Evolutionary conservation across 2,329 filamentous ascomycete species (phyloP).

Genomic region (Pseudogymnoascus sp.): DNA sequence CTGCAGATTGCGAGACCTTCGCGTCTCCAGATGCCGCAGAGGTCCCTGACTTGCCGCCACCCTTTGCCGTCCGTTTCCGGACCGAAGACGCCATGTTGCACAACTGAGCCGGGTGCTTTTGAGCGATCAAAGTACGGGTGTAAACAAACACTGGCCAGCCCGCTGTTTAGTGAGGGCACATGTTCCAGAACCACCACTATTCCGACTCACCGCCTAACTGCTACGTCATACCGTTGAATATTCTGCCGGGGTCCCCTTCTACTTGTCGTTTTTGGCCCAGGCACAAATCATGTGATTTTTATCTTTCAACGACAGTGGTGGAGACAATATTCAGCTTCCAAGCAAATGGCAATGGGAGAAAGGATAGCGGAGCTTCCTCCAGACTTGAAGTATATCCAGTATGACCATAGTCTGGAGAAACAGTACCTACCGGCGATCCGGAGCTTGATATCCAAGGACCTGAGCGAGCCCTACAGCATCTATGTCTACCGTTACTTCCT

Average conservation of each 20-base stretch:
- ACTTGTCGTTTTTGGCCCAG: slow-evolving; percentile 1
- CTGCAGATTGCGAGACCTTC: slow-evolving; percentile 12
- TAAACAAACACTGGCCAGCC: not conserved
- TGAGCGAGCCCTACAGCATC: slow-evolving; percentile 97
- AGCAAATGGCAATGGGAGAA: slow-evolving; percentile 5
- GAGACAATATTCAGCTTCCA: not conserved
- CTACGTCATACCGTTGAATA: not conserved
- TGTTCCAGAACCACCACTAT: not conserved
- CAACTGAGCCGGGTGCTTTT: not conserved
- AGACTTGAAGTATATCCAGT: slow-evolving; percentile 52
- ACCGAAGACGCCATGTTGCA: slow-evolving; percentile 20
- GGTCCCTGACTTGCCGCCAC: not conserved
- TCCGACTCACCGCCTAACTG: slow-evolving; percentile 2
- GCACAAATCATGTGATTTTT: slow-evolving; percentile 7
- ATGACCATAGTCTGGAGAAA: slow-evolving; percentile 51
- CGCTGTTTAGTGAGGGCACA: not conserved
- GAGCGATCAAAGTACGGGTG: not conserved
- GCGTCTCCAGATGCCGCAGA: not conserved
- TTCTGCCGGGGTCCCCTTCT: not conserved
- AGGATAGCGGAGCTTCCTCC: slow-evolving; percentile 14
- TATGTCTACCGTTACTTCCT: slow-evolving; percentile 98
- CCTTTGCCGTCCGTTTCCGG: not conserved
- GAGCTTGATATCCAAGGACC: slow-evolving; percentile 85
- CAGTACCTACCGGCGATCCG: slow-evolving; percentile 77
- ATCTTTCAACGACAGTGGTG: not conserved